Percentiles rank a stretch among this genome's conserved stretches.
phyloP scores from a whole-genome alignment of 2,329 filamentous ascomycete species.

The Ophiostoma sp. region DNA sequence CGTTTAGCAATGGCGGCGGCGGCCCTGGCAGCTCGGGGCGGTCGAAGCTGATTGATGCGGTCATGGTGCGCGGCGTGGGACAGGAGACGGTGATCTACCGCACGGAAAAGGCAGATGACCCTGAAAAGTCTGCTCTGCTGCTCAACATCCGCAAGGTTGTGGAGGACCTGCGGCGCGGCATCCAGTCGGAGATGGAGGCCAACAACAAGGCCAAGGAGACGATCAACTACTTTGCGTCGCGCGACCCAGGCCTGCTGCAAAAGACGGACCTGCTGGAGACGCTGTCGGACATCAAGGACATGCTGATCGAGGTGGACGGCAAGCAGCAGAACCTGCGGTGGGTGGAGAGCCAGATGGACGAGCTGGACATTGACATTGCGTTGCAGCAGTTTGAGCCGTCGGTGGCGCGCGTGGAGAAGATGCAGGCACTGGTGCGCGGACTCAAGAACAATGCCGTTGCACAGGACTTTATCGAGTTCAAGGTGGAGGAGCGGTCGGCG shows the following conservation, averaged over 20 bases:
- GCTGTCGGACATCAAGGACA: conserved; percentile 72
- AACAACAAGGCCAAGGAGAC: conserved; percentile 79
- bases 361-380: conserved; percentile 92
- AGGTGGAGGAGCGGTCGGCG: conserved; percentile 77
- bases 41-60: conserved; percentile 71
- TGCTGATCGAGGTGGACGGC: conserved; percentile 92
- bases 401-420: conserved; percentile 75
- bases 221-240: conserved; percentile 77
- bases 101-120: conserved; percentile 72
- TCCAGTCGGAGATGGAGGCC: conserved; percentile 81
- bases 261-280: conserved; percentile 76
- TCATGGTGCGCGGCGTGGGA: conserved; percentile 81
- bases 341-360: conserved; percentile 93
- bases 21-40: conserved; percentile 33
- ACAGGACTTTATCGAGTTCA: conserved; percentile 87
- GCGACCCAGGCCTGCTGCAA: conserved; percentile 69
- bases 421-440: conserved; percentile 71
- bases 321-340: conserved; percentile 94
- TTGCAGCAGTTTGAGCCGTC: conserved; percentile 83
- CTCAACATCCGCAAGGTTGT: conserved; percentile 89
- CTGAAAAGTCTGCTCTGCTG: conserved; percentile 74
- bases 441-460: conserved; percentile 82
- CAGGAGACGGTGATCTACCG: conserved; percentile 92
- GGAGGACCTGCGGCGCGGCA: conserved; percentile 80
- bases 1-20: conserved; percentile 22